phyloP scores from a whole-genome alignment of 257 asterid genomes.

The Schizonepeta tenuifolia region DNA sequence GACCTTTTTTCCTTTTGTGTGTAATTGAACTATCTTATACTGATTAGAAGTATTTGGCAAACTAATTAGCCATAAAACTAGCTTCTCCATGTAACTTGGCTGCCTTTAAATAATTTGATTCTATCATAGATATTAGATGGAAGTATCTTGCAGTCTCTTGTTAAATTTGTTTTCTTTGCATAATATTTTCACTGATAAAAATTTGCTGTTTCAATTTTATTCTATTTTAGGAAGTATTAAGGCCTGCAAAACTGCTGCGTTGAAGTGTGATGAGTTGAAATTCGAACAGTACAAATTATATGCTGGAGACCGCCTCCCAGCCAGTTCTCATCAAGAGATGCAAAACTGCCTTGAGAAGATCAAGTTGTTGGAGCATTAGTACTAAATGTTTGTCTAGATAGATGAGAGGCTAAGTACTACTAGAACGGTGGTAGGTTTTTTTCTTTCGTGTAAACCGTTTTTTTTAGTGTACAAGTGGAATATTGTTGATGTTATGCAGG shows the following conservation, averaged over 20 bases:
- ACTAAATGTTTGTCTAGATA: neutral
- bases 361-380: conserved; percentile 72
- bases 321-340: conserved; percentile 60
- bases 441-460: neutral
- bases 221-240: conserved; percentile 63
- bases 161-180: neutral
- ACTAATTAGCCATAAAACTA: neutral
- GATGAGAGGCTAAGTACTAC: neutral
- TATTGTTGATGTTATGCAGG: neutral
- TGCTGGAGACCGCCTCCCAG: conserved; percentile 54
- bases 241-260: conserved; percentile 83
- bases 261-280: conserved; percentile 79
- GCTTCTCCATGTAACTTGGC: neutral
- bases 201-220: neutral
- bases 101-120: neutral
- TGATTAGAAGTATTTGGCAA: neutral
- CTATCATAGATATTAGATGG: neutral
- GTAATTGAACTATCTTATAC: neutral
- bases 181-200: neutral
- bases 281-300: conserved; percentile 70
- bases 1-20: neutral
- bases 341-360: conserved; percentile 74
- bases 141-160: neutral
- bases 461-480: neutral
- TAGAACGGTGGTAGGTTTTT: neutral